phyloP scores from a whole-genome alignment of 139 green algal species.

The Nannochloris sp. region DNA sequence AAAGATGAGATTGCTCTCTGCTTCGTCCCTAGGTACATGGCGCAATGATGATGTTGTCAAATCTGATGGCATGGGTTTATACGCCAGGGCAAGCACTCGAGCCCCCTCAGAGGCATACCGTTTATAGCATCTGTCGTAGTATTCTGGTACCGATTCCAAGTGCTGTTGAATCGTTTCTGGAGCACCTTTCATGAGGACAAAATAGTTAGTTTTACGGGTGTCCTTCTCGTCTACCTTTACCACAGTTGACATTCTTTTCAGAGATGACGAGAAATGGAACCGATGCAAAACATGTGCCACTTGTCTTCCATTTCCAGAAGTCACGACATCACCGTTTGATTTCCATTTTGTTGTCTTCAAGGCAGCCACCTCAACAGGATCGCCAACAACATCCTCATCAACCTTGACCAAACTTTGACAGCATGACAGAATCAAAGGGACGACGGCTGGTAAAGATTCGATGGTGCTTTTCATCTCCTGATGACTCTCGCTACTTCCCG shows the following conservation, averaged over 20 bases:
- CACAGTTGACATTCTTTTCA: conserved; percentile 85
- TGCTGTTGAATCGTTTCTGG: conserved; percentile 67
- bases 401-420: conserved; percentile 85
- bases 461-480: not conserved
- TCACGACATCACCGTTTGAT: conserved; percentile 10
- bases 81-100: conserved; percentile 85
- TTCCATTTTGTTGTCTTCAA: conserved; percentile 35
- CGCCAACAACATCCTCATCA: conserved; percentile 51
- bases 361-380: conserved; percentile 77
- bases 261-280: conserved; percentile 80
- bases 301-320: conserved; percentile 8
- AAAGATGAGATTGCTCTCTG: conserved; percentile 58
- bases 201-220: conserved; percentile 4
- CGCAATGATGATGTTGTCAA: conserved; percentile 38
- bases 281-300: conserved; percentile 59
- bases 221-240: conserved; percentile 34
- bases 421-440: conserved; percentile 58
- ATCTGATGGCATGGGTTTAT: conserved; percentile 41
- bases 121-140: conserved; percentile 78
- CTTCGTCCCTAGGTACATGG: conserved; percentile 38
- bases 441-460: conserved; percentile 7
- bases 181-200: conserved; percentile 74
- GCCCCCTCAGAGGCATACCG: conserved; percentile 74
- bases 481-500: conserved; percentile 17
- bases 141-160: conserved; percentile 46